Evolutionary conservation across 257 asterid genomes (phyloP).

Genomic region (Petunia axillaris): DNA sequence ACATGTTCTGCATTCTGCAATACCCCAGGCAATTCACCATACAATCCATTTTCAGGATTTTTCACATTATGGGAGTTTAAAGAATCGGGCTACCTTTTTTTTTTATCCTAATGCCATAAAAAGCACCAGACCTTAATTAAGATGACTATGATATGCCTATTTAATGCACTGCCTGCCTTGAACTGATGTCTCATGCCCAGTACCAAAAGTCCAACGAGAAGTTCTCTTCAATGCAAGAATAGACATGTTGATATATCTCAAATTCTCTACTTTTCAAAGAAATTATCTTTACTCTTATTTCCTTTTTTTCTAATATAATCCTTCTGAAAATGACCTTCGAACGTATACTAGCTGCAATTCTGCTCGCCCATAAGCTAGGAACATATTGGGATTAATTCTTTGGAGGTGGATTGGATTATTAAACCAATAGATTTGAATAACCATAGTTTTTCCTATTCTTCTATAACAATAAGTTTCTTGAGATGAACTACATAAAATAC

Average conservation of each 20-base stretch:
- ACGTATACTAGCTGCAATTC: not conserved
- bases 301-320: not conserved
- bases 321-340: not conserved
- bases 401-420: not conserved
- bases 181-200: constrained; percentile 5
- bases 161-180: not conserved
- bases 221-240: not conserved
- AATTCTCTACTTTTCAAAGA: not conserved
- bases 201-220: not conserved
- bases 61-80: no score
- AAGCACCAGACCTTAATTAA: not conserved
- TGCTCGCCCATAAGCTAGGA: not conserved
- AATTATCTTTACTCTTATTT: not conserved
- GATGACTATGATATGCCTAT: not conserved
- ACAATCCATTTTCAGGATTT: no score
- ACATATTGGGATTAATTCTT: not conserved
- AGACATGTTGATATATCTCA: not conserved
- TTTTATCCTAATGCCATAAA: not conserved
- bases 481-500: no score
- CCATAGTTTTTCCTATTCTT: not conserved
- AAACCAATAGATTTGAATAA: not conserved
- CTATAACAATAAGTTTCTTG: not conserved
- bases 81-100: no score
- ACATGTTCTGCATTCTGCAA: no score
- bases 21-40: no score